Base-by-base conservation (phyloP, 2,329 filamentous ascomycete species). In the Saccharata proteae region DNA sequence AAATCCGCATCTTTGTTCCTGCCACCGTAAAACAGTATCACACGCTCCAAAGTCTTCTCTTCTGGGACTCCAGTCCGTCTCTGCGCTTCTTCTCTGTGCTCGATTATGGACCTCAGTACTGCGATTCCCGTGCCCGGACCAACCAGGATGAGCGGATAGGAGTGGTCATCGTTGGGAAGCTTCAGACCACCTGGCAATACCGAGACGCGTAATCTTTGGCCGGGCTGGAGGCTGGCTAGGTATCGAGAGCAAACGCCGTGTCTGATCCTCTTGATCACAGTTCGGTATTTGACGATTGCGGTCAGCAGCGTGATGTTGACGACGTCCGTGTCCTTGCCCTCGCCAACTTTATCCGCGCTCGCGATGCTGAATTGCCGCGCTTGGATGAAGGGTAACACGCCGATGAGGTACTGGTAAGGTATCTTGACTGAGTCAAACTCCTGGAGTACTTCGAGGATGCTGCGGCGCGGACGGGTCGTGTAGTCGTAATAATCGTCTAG, bases 401-500 rank as follows among this genome's bases (percentile, higher is more conserved):
- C 74, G 7, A 81, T 66, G 2, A 78, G 66, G 29, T 77, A 73
- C 34, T 78, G 64, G 57, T 77, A 81, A 0, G 90, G 86, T 2
- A 98, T 74, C 39, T 77, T 77, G 33, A 96, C 79, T 0, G 73
- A 78, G 24, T 80, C 71, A 45, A 98, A 98, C 44, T 98, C 90
- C 35, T 88, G 77, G 16, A 98, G 68, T 3, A 93, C 79, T 56
- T 98, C 90, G 5, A 98, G 63, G 35, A 96, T 93, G 36, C 81
- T 92, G 19, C 90, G 77, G 19, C 85, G 77, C 1, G 88, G 82
- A 6, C 90, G 76, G 0, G 86, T 86, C 1, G 90, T 90, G 51
- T 98, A 98, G 57, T 98, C 88, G 59, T 83, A 96, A 34, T 93
- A 77, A 44, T 98, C 90, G 44, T 96, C 85, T 5, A 88, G 73